These are phyloP conservation scores for Mesostigma viride DNA, from an alignment of 139 green algal genomes.

Conservation along the genomic window DNA sequence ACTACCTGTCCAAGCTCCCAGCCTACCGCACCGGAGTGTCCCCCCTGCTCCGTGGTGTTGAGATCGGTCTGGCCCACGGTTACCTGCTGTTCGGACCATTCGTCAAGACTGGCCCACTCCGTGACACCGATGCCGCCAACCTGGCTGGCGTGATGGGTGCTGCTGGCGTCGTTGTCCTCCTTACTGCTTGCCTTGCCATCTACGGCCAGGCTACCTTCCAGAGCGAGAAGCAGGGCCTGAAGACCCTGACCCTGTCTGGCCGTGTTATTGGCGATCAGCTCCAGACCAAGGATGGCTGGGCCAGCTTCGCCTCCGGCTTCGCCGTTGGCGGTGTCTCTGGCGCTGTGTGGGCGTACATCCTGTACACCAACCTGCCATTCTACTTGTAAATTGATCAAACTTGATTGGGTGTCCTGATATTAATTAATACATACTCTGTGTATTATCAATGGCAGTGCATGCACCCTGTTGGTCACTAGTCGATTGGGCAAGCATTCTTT, in stretches of 20 bases:
- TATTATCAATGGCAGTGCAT: too few species aligned
- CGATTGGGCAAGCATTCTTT: too few species aligned
- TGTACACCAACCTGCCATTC: slow-evolving; percentile 26
- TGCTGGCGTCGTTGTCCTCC: slow-evolving; percentile 82
- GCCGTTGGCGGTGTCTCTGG: slow-evolving; percentile 80
- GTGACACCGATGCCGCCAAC: slow-evolving; percentile 59
- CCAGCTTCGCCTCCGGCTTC: slow-evolving; percentile 76
- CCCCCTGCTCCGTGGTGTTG: slow-evolving; percentile 85
- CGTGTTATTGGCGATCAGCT: slow-evolving; percentile 63
- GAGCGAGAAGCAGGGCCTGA: slow-evolving; percentile 39
- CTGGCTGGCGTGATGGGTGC: slow-evolving; percentile 69
- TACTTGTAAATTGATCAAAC: slow-evolving; percentile 7
- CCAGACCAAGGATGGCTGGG: slow-evolving; percentile 65
- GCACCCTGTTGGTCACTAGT: too few species aligned
- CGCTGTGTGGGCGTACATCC: slow-evolving; percentile 77
- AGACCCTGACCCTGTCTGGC: slow-evolving; percentile 89
- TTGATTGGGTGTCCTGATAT: too few species aligned
- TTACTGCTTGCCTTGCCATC: slow-evolving; percentile 73
- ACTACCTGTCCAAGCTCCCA: slow-evolving; percentile 88
- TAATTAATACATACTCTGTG: too few species aligned
- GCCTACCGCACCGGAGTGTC: slow-evolving; percentile 86
- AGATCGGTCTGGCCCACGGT: slow-evolving; percentile 94
- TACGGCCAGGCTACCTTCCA: slow-evolving; percentile 89
- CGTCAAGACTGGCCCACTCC: slow-evolving; percentile 65
- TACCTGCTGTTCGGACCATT: slow-evolving; percentile 90